Evolutionary conservation across 1,139 yeast species (phyloP).

Genomic region (Debaryomycetaceae sp.): DNA sequence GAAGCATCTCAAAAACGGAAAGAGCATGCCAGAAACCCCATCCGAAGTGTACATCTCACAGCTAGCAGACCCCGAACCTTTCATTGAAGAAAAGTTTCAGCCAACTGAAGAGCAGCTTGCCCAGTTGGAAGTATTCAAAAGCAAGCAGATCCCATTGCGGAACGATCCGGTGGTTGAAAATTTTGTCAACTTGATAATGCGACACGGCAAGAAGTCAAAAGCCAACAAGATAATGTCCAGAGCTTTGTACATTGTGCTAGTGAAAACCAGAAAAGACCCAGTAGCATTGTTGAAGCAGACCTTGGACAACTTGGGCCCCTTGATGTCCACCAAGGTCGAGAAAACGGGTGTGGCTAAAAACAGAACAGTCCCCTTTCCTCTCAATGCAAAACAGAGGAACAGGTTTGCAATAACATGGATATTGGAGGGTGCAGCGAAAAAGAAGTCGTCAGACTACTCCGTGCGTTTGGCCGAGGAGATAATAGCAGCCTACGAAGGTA

Average conservation of each 20-base stretch:
- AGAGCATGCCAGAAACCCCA: constrained; percentile 30
- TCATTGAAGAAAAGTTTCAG: constrained; percentile 39
- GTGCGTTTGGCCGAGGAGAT: constrained; percentile 92
- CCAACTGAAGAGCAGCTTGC: constrained; percentile 61
- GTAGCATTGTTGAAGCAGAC: constrained; percentile 69
- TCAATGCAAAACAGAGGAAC: constrained; percentile 76
- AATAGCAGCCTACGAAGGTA: constrained; percentile 71
- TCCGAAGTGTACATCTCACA: constrained; percentile 44
- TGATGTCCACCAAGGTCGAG: constrained; percentile 72
- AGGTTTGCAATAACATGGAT: constrained; percentile 91
- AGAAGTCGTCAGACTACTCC: constrained; percentile 75
- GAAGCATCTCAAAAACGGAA: constrained; percentile 47
- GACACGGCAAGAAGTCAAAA: constrained; percentile 80
- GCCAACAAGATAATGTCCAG: constrained; percentile 74
- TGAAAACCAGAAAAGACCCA: constrained; percentile 73
- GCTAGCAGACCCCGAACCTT: constrained; percentile 32
- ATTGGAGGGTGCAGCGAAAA: constrained; percentile 74
- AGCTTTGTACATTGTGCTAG: constrained; percentile 77
- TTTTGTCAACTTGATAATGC: constrained; percentile 85
- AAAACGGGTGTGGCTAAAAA: constrained; percentile 87
- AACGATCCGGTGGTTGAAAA: constrained; percentile 72
- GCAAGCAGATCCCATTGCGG: constrained; percentile 56
- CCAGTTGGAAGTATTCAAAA: constrained; percentile 49
- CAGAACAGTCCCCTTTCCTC: constrained; percentile 75
- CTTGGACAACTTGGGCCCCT: constrained; percentile 80